Evolutionary conservation across 768 basidiomycete species (phyloP), one percentile per base, ranked within the genome.

Genomic region (Hericium erinaceus): DNA sequence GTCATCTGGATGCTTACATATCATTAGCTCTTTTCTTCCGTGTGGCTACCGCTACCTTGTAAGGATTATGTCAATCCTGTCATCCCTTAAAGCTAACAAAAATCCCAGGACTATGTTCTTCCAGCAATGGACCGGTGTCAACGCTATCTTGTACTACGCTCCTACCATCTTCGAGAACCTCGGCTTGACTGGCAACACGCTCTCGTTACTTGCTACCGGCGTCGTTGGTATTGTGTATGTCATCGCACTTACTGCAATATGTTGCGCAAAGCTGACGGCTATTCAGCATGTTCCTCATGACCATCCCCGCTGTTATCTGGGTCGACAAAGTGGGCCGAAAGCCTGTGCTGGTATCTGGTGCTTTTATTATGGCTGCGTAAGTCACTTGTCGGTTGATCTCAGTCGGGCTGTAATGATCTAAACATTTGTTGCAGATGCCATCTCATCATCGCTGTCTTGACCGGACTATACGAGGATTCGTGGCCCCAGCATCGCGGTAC

Each of bases 41-140:
- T 38, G 78, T 87, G 8, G 77, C 77, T 26, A 76, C 87, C 49
- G 84, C 83, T 24, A 78, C 82, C 49, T 65, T 83, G 76, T 51
- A 28, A 9, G 26, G 0, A 15, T 26, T 7, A 3, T 3, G 78
- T 57, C 16, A 13, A 20, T 15, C 1, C 2, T 10, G 64, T 76
- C 67, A 13, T 52, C 44, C 28, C 33, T 24, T 33, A 18, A 15
- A 10, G 26, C 33, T 24, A 37, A 4, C 48, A 65, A 48, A 64
- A 20, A 26, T 13, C 16, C 4, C 54, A 80, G 80, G 60, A 82
- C 74, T 44, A 92, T 85, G 87, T 85, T 84, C 73, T 89, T 87
- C 75, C 88, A 89, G 66, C 87, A 89, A 70, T 89, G 87, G 86
- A 88, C 86, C 33, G 89, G 87, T 60, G 77, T 87, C 64, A 87